Percentiles rank a stretch among this genome's conserved stretches.
phyloP scores from a whole-genome alignment of 2,329 filamentous ascomycete species.

The Calonectria pteridis region DNA sequence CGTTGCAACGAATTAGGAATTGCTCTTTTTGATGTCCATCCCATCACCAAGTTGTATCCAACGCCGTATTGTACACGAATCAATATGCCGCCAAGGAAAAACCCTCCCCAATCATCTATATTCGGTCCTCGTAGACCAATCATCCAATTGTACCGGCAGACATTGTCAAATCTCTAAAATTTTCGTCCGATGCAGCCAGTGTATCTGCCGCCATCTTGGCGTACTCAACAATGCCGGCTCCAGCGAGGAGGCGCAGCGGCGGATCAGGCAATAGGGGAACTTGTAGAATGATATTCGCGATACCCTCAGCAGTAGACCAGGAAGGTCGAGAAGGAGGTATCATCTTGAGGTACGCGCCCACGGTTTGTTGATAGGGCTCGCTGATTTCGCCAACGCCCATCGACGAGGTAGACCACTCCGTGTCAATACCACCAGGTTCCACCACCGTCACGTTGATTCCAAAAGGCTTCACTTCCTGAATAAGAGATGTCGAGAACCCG shows the following conservation, averaged over 20 bases:
- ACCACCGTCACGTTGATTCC: conserved; percentile 54
- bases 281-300: conserved; percentile 45
- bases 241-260: conserved; percentile 47
- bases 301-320: conserved; percentile 36
- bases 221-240: conserved; percentile 43
- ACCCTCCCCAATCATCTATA: not conserved
- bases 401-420: conserved; percentile 52
- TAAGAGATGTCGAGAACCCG: conserved; percentile 52
- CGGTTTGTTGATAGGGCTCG: conserved; percentile 48
- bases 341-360: conserved; percentile 46
- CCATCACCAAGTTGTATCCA: not conserved
- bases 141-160: not conserved
- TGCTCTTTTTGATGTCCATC: not conserved
- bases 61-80: not conserved
- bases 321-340: conserved; percentile 4
- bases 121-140: not conserved
- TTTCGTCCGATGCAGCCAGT: conserved; percentile 45
- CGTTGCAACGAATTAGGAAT: not conserved
- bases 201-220: conserved; percentile 30
- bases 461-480: conserved; percentile 49
- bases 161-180: conserved; percentile 37
- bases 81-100: not conserved
- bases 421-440: conserved; percentile 55
- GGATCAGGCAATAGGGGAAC: conserved; percentile 42
- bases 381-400: conserved; percentile 44